Base-by-base conservation (phyloP, 1,139 yeast genomes). In the Yamadazyma aaseri region DNA sequence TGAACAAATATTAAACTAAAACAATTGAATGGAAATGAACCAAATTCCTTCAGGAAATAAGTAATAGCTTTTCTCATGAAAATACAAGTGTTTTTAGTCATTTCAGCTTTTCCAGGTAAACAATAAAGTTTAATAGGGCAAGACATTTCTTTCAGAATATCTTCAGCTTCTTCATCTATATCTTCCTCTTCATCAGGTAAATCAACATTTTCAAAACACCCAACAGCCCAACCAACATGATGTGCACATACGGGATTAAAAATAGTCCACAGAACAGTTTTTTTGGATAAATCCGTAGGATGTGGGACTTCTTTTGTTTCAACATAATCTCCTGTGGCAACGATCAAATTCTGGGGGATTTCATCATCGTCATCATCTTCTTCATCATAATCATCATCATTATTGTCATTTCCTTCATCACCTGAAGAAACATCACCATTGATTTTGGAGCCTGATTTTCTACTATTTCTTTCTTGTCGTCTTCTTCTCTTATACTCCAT, bases 211-310 rank as follows among this genome's bases (percentile, higher is more conserved):
- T 80, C 80, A 57, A 92, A 94, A 4, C 96, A 82, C 0, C 98
- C 99, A 2, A 87, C 75, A 0, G 96, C 90, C 82, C 96, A 92
- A 0, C 97, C 97, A n/a, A 94, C 72, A 57, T 90, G 97, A 46
- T 90, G 97, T 0, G 98, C 89, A 32, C 95, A 81, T 0, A 89
- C 85, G 0, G 98, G 96, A 36, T 83, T 85, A 51, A 81, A 82
- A 16, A 92, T 71, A 24, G 86, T 86, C 71, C 90, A 90, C 5
- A 84, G 72, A 2, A 84, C 85, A 0, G 81, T 73, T 46, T 87
- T 92, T 51, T 86, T 86, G 2, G 82, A 71, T 29, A 76, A 57
- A 53, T 89, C 95, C 3, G 62, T 57, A 1, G 71, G 71, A 41
- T 70, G 76, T 0, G 75, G 74, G 1, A 68, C 58, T 49, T 70